Conservation (phyloP, 306 rosid species). For the Prunus padus region DNA sequence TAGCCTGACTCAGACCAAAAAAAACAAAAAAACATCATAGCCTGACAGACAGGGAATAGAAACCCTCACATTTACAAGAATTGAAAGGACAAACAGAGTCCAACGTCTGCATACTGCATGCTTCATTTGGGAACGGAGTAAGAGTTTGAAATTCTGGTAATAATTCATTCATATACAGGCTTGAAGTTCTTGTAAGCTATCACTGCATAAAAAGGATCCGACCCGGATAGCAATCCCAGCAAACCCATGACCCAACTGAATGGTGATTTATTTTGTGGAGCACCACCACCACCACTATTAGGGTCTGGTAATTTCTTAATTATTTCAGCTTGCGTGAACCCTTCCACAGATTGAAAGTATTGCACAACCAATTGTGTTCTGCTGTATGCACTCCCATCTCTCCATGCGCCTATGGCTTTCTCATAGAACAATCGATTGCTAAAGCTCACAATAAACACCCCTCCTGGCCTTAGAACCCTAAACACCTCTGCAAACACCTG, state of each 20-base stretch:
- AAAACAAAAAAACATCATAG: too few species aligned
- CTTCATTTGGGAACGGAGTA: not conserved
- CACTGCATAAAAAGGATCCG: constrained; percentile 78
- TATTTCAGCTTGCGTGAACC: constrained; percentile 74
- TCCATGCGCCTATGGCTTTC: constrained; percentile 78
- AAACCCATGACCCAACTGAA: constrained; percentile 48
- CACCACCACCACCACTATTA: constrained; percentile 16
- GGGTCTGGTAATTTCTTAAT: constrained; percentile 47
- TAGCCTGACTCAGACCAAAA: too few species aligned
- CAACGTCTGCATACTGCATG: too few species aligned
- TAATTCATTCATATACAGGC: constrained; percentile 39
- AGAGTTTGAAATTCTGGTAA: constrained; percentile 71
- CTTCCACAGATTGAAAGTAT: constrained; percentile 76
- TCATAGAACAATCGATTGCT: constrained; percentile 88
- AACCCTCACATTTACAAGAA: too few species aligned
- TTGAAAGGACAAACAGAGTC: too few species aligned
- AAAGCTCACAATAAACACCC: constrained; percentile 78
- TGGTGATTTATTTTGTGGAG: constrained; percentile 43
- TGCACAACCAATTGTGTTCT: constrained; percentile 72
- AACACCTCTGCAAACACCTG: constrained; percentile 87
- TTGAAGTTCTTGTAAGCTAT: constrained; percentile 75
- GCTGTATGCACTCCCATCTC: constrained; percentile 70
- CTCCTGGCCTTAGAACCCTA: constrained; percentile 76
- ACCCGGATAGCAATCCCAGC: constrained; percentile 56
- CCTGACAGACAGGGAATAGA: too few species aligned